Conservation (phyloP, 1,284 basidiomycete species). For the Sanghuangporus weigelae region DNA sequence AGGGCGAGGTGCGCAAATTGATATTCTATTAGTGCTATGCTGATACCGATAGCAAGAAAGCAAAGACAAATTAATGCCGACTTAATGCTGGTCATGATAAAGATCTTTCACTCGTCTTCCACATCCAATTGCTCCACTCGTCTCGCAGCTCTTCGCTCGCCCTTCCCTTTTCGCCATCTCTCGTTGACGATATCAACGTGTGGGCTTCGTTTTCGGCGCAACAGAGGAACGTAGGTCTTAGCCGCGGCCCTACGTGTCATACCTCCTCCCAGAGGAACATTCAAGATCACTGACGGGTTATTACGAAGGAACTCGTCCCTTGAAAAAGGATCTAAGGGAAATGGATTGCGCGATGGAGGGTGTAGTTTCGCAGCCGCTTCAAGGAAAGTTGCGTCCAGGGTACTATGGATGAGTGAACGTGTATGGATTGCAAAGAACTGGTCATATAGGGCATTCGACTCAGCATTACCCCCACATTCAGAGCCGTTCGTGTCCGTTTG, state of each 20-base stretch:
- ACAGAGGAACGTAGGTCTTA: constrained; percentile 58
- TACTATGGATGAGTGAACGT: constrained; percentile 52
- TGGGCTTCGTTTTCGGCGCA: constrained; percentile 63
- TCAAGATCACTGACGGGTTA: constrained; percentile 29
- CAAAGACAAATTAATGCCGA: too few species aligned
- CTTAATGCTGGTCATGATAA: background rate
- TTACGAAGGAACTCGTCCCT: background rate
- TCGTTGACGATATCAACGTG: constrained; percentile 71
- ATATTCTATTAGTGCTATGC: too few species aligned
- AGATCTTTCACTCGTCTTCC: constrained; percentile 9
- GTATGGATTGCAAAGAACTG: constrained; percentile 54
- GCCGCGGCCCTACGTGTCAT: constrained; percentile 46
- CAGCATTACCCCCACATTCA: background rate
- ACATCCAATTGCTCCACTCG: constrained; percentile 13
- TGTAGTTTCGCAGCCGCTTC: constrained; percentile 47
- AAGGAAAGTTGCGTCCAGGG: constrained; percentile 62
- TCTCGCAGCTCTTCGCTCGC: constrained; percentile 31
- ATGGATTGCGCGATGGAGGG: constrained; percentile 21
- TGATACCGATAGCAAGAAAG: too few species aligned
- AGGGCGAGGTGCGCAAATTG: too few species aligned
- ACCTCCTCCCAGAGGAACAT: constrained; percentile 74
- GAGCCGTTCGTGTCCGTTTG: constrained; percentile 41
- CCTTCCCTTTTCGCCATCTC: constrained; percentile 69
- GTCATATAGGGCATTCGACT: constrained; percentile 43
- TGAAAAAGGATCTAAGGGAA: too few species aligned